Conservation (phyloP, 2,329 filamentous ascomycete species). For the Stenocarpella maydis region DNA sequence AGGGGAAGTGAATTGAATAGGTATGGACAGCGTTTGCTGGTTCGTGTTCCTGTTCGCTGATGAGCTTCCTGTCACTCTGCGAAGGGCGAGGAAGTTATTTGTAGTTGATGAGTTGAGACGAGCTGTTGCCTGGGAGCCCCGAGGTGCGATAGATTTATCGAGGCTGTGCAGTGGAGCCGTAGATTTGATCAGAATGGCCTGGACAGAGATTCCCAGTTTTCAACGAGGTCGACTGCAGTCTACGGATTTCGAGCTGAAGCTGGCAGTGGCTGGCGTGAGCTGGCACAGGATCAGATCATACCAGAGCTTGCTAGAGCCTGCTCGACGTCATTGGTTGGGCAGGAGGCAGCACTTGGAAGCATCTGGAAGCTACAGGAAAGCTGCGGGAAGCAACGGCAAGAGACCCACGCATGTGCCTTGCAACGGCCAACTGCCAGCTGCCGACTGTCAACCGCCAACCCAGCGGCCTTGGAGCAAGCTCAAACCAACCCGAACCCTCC, state of each 20-base stretch:
- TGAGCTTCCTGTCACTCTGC: conserved; percentile 2
- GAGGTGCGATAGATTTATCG: conserved; percentile 30
- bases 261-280: conserved; percentile 28
- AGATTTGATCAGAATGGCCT: conserved; percentile 24
- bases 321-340: conserved; percentile 33
- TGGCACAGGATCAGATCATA: conserved; percentile 23
- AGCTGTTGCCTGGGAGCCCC: background rate
- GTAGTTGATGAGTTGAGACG: background rate
- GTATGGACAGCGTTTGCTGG: conserved; percentile 32
- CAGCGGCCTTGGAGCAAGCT: background rate
- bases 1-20: conserved; percentile 3
- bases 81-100: background rate
- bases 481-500: too few relatives aligned
- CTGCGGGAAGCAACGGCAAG: too few relatives aligned
- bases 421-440: too few relatives aligned
- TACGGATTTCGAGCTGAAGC: conserved; percentile 22
- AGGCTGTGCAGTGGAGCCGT: conserved; percentile 28
- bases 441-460: conserved; percentile 17
- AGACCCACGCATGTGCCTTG: too few relatives aligned
- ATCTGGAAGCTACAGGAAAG: conserved; percentile 15
- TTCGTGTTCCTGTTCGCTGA: background rate
- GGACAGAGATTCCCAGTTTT: background rate
- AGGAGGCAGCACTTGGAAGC: conserved; percentile 30
- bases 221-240: conserved; percentile 18
- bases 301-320: conserved; percentile 8